Evolutionary conservation across 192 early-diverging fungal species (phyloP).

Genomic region (Linnemannia hyalina): DNA sequence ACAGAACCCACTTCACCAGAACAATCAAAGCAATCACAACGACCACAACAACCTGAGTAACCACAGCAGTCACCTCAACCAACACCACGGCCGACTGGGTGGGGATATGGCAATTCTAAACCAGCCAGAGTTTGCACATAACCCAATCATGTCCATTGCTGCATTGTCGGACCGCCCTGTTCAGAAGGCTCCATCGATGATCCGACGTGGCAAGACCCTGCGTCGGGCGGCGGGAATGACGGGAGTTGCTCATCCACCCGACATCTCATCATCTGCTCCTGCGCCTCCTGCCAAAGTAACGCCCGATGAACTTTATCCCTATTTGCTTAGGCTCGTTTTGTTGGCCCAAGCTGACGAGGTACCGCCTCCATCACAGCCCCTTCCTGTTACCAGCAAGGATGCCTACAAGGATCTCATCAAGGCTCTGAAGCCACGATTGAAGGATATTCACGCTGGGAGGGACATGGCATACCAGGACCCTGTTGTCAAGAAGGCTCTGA

Average conservation of each 20-base stretch:
- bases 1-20: background rate
- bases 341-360: constrained; percentile 42
- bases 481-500: constrained; percentile 53
- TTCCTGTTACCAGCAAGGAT: constrained; percentile 45
- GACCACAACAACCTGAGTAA: constrained; percentile 25
- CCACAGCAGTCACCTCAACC: background rate
- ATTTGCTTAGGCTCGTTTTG: constrained; percentile 41
- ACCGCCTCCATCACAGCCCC: constrained; percentile 3
- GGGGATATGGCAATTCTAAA: constrained; percentile 41
- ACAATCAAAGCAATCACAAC: constrained; percentile 1
- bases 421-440: constrained; percentile 55
- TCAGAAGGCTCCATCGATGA: constrained; percentile 47
- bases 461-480: constrained; percentile 62
- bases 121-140: constrained; percentile 38
- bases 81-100: constrained; percentile 42
- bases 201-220: constrained; percentile 38
- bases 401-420: constrained; percentile 63
- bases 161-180: constrained; percentile 35
- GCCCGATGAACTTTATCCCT: constrained; percentile 42
- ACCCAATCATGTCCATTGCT: constrained; percentile 45
- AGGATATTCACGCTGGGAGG: constrained; percentile 61
- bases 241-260: constrained; percentile 11
- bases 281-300: constrained; percentile 20
- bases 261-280: background rate
- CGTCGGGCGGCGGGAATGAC: constrained; percentile 44